A percentile compares a stretch with the other conserved stretches of the same genome.
Conservation (phyloP, 2,329 filamentous ascomycete genomes). For the Trichoderma hamatum region DNA sequence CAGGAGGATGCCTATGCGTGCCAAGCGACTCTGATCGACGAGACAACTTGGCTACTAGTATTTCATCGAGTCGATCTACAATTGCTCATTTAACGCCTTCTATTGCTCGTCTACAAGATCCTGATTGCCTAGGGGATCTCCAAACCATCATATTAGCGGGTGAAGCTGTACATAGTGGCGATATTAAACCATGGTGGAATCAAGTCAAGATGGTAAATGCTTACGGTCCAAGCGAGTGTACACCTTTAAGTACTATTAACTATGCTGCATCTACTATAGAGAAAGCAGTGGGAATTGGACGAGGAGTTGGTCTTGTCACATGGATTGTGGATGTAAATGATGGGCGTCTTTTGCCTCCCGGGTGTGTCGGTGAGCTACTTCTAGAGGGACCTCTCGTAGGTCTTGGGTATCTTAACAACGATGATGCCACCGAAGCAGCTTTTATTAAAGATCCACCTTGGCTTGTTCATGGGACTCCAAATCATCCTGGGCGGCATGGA, state of each 20-base stretch:
- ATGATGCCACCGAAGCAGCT: slow-evolving; percentile 47
- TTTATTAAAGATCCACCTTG: slow-evolving; percentile 48
- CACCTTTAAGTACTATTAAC: no score
- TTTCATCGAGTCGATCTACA: slow-evolving; percentile 11
- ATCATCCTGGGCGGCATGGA: slow-evolving; percentile 37
- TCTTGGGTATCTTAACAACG: slow-evolving; percentile 53
- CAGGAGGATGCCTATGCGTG: slow-evolving; percentile 31
- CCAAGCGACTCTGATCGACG: slow-evolving; percentile 30
- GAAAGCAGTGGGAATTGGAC: background rate
- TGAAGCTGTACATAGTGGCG: slow-evolving; percentile 26
- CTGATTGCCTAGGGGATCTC: slow-evolving; percentile 31
- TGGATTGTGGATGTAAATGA: background rate
- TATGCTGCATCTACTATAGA: slow-evolving; percentile 1
- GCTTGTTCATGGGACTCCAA: slow-evolving; percentile 5
- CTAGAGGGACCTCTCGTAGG: slow-evolving; percentile 51
- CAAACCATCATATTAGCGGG: slow-evolving; percentile 28
- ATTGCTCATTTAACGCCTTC: slow-evolving; percentile 26
- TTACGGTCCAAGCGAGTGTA: slow-evolving; percentile 32
- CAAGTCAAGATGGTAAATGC: slow-evolving; percentile 26
- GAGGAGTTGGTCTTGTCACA: background rate
- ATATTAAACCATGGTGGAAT: slow-evolving; percentile 22
- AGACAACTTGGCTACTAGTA: slow-evolving; percentile 23
- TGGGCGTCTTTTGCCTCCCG: slow-evolving; percentile 37
- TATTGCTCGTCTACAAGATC: slow-evolving; percentile 5
- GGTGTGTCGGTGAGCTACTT: slow-evolving; percentile 44